Evolutionary conservation across 2,329 filamentous ascomycete species (phyloP), one percentile per base, ranked within the genome.

Genomic region (Alternaria novae-zelandiae): DNA sequence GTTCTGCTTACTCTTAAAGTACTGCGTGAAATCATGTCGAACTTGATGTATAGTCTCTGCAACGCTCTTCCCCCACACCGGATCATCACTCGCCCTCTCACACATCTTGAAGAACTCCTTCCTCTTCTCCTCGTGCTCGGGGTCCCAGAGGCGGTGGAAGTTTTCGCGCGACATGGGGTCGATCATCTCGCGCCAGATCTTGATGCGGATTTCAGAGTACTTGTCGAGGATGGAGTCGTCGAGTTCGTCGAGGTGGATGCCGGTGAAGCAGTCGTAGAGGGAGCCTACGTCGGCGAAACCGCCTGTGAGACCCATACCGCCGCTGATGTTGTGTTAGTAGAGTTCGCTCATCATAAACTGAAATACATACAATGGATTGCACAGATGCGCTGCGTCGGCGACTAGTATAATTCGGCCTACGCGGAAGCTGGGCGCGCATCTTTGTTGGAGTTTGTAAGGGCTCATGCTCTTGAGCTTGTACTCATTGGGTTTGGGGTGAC

Each of bases 201-300:
- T 73, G 59, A 77, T 78, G 58, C 77, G 73, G 10, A 74, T 62
- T 20, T 78, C 74, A 50, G 73, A 76, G 67, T 79, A 79, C 51
- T 73, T 74, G 64, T 78, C 76, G 13, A 79, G 72, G 30, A 79
- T 78, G 12, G 69, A 66, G 13, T 78, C 75, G 59, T 78, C 76
- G 8, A 78, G 74, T 56, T 74, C 69, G 57, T 76, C 73, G 30
- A 73, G 65, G 58, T 79, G 75, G 28, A 79, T 77, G 32, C 76
- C 76, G 6, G 69, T 73, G 10, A 90, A 81, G 69, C 87, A 89
- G 68, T 90, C 87, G 61, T 84, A 87, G 6, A 90, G 81, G 0
- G 87, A 86, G 11, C 86, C 88, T 3, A 88, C 83, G 67, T 90
- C 88, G n/a, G 87, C 86, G 58, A 90, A 87, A 0, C 88, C 88